Evolutionary conservation across 2,329 filamentous ascomycete species (phyloP), one percentile per base, ranked within the genome.

Genomic region (Aulographum hederae): DNA sequence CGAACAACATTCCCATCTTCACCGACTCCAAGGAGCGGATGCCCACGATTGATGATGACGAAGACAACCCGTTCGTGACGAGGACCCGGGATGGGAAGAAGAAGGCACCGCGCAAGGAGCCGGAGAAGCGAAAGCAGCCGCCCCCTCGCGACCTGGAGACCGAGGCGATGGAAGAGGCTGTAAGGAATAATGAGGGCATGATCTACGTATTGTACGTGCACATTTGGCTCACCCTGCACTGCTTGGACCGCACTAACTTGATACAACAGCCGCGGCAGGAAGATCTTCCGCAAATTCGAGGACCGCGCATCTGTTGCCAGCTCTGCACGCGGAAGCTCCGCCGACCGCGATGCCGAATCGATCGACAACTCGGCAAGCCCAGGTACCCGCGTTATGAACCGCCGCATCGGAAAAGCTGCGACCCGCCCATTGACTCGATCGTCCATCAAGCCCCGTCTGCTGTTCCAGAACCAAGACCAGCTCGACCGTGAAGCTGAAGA

Each of bases 1-100:
- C 21, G 8, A n/a, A n/a, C 21, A 25, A 25, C 8, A n/a, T 85
- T 41, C 52, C 67, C 39, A 80, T 86, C 44, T 86, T 73, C 47
- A 84, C 76, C 26, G 79, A 89, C 50, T 71, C 78, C 1, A 75
- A 82, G 39, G 84, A 92, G 41, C 63, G 67, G 28, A 53, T 84
- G 26, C 80, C 80, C 14, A 65, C 72, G 39, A 56, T 69, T n/a
- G 21, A 25, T n/a, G 21, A 25, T 15, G 35, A 32, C 43, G 54
- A 60, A 5, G 71, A 74, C 17, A 89, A 86, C 46, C 79, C 79
- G 1, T 89, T 86, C 50, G 66, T 72, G 37, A 25, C 21, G 21
- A 25, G n/a, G 21, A 8, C 21, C 21, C n/a, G n/a, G n/a, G n/a
- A n/a, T n/a, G 21, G 21, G 8, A 67, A 63, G 32, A 58, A 60